Evolutionary conservation across 2,329 filamentous ascomycete genomes (phyloP), one percentile per base, ranked within the genome.

Genomic region (Cercospora nicotianae): DNA sequence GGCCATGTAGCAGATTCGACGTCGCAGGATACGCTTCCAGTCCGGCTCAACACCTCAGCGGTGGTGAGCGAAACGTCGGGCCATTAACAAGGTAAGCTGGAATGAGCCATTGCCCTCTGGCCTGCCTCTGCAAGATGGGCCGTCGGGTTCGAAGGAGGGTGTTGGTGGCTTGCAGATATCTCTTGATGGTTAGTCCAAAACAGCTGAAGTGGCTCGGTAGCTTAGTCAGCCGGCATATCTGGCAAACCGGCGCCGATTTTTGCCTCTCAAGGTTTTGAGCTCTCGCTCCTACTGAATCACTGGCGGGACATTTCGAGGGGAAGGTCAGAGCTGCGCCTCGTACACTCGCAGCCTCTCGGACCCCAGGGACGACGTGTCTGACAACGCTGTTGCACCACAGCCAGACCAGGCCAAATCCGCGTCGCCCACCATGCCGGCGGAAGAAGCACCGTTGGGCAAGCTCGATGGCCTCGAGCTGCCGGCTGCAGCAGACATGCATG

Each of bases 401-500:
- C 48, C 23, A 53, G 48, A 53, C 48, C 13, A 28, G 20, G 48
- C 20, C 18, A 12, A 10, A 13, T 51, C 20, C 45, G 45, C 2
- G 42, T 23, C 48, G 36, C 28, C 51, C 39, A 48, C 28, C 42
- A 65, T 65, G 64, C 26, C 64, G 16, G 42, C 39, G 20, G 12
- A 18, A 3, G 63, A 60, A 31, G 62, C 61, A 36, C 45, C 69
- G 18, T 79, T 84, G 60, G 77, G 78, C 13, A 79, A 81, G 64
- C 68, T 83, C 60, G 76, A 80, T 31, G 81, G 82, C 68, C 72
- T 82, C 48, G 81, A 83, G 72, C 75, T 84, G 53, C 80, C 81
- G 3, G 82, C 82, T n/a, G 80, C 82, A 26, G 83, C 83, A 62
- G 83, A 85, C 63, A 82, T 84, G 66, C 83, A 80, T 64, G 84